A percentile compares a stretch with the other conserved stretches of the same genome.
These are phyloP conservation scores for Margaritispora aquatica DNA, from an alignment of 495 filamentous ascomycete genomes.

Conservation along the genomic window DNA sequence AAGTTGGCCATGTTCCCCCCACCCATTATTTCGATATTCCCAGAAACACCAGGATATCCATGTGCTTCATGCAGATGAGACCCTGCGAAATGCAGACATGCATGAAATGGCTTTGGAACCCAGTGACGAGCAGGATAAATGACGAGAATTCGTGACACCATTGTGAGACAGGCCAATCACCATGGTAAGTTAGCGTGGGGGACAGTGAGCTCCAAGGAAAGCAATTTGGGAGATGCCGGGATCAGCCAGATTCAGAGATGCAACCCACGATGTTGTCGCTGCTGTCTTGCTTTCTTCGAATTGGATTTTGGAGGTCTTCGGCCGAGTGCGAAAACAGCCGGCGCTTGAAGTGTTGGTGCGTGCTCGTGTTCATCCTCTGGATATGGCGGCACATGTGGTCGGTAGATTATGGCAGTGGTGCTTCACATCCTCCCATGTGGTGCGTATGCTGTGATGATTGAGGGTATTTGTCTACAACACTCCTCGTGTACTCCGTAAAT, in stretches of 20 bases:
- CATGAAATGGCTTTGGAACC: conserved; percentile 10
- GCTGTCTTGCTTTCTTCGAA: background rate
- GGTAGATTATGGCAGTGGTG: too few species aligned
- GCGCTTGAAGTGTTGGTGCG: too few species aligned
- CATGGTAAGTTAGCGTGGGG: background rate
- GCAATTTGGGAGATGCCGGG: conserved; percentile 5
- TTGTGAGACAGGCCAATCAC: conserved; percentile 15
- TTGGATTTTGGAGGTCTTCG: background rate
- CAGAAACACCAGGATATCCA: background rate
- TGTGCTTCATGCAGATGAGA: conserved; percentile 15
- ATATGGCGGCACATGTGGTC: too few species aligned
- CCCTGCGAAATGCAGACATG: conserved; percentile 8
- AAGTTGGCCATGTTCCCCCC: background rate
- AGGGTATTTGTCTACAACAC: too few species aligned
- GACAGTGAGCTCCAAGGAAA: background rate
- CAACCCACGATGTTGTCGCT: background rate
- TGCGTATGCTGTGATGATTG: too few species aligned
- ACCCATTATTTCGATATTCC: too few species aligned
- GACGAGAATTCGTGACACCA: conserved; percentile 21
- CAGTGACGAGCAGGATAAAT: conserved; percentile 1
- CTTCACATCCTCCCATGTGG: too few species aligned
- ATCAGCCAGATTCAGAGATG: background rate
- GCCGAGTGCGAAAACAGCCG: too few species aligned
- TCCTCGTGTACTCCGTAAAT: too few species aligned
- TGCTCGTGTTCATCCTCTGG: too few species aligned